Conservation (phyloP, 495 filamentous ascomycete species). For the Podospora sp. region DNA sequence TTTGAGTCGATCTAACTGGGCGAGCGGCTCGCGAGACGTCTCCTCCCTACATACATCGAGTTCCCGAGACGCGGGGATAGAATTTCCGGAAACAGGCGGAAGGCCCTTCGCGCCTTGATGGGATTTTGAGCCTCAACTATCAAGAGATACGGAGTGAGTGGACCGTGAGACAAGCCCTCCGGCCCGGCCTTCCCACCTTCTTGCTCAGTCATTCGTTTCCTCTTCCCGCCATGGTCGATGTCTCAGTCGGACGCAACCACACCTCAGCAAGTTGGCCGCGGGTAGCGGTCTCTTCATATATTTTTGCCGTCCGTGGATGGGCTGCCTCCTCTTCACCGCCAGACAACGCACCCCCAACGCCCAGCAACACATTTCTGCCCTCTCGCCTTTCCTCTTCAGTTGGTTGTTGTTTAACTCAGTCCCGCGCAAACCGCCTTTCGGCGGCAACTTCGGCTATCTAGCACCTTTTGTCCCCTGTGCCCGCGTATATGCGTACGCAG, state of each 20-base stretch:
- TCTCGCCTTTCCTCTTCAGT: not conserved
- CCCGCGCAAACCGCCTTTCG: not conserved
- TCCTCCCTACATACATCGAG: not conserved
- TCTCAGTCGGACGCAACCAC: not conserved
- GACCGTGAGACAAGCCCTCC: not conserved
- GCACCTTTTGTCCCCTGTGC: not conserved
- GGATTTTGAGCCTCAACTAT: not conserved
- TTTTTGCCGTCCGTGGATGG: not conserved
- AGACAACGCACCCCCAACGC: not conserved
- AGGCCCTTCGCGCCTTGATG: not conserved
- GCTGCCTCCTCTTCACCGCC: not conserved
- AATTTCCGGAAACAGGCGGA: not conserved
- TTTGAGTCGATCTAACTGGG: not conserved
- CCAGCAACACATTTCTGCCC: not conserved
- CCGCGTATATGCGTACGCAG: not conserved
- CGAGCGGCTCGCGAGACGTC: not conserved
- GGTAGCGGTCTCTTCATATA: not conserved
- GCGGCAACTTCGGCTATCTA: not conserved
- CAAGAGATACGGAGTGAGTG: not conserved
- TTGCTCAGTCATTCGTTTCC: not conserved
- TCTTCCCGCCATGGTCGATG: not conserved
- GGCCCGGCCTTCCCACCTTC: not conserved
- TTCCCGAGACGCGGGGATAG: not conserved
- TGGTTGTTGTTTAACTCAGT: not conserved
- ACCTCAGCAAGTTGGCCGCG: not conserved